These are phyloP conservation scores for Alternaria triticina DNA, from an alignment of 2,329 filamentous ascomycete species.

Conservation along the genomic window DNA sequence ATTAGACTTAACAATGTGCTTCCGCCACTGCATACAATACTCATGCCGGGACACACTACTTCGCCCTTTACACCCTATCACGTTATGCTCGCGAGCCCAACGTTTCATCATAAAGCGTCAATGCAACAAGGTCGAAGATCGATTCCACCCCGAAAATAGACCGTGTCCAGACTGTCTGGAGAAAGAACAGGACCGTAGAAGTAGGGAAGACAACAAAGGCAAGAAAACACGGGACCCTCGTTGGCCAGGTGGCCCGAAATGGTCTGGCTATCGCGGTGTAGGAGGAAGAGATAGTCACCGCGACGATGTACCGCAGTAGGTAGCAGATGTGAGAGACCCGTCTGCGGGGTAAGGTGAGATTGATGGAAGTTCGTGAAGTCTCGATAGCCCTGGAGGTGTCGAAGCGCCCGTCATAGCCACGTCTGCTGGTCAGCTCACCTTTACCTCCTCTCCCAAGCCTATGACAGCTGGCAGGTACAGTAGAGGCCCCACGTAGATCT, in stretches of 20 bases:
- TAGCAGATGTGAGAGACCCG: neutral
- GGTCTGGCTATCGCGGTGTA: conserved; percentile 9
- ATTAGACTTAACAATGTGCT: conserved; percentile 13
- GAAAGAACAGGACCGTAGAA: conserved; percentile 1
- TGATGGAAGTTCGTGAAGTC: neutral
- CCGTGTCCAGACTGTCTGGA: conserved; percentile 21
- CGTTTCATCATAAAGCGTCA: conserved; percentile 6
- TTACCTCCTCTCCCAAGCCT: neutral
- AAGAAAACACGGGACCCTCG: conserved; percentile 5
- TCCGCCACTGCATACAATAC: conserved; percentile 13
- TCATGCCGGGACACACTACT: conserved; percentile 14
- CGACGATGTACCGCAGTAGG: conserved; percentile 19
- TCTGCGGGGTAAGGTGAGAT: neutral
- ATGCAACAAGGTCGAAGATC: conserved; percentile 7
- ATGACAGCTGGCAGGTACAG: neutral
- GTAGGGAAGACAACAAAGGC: neutral
- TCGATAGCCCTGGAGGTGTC: neutral
- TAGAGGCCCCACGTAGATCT: neutral
- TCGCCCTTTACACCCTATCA: conserved; percentile 4
- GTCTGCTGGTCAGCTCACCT: neutral
- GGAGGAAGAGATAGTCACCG: conserved; percentile 3
- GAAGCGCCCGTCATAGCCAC: neutral
- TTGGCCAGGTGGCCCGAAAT: conserved; percentile 7
- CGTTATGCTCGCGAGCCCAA: conserved; percentile 14
- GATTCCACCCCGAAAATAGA: neutral